These are phyloP conservation scores for Aspergillus conjunctus DNA, from an alignment of 495 filamentous ascomycete genomes.

Conservation along the genomic window DNA sequence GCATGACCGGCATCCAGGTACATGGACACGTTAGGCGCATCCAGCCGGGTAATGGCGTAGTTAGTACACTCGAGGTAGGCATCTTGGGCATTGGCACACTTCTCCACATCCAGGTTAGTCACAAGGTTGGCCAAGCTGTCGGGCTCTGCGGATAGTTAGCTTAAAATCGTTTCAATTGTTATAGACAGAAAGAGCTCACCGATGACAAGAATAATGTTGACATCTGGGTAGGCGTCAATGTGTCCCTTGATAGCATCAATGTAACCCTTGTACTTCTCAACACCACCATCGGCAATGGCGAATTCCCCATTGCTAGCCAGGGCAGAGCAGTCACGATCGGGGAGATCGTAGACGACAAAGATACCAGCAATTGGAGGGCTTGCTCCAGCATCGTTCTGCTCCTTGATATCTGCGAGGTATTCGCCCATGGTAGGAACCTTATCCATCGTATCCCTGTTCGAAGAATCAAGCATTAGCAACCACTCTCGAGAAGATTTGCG, in stretches of 20 bases:
- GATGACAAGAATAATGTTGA: constrained; percentile 51
- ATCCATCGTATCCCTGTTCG: constrained; percentile 53
- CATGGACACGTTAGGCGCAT: constrained; percentile 79
- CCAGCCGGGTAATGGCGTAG: constrained; percentile 71
- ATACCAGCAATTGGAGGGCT: constrained; percentile 50
- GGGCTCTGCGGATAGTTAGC: constrained; percentile 65
- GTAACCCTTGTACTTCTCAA: constrained; percentile 69
- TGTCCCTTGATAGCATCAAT: constrained; percentile 58
- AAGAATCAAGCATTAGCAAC: neutral
- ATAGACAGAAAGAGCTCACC: constrained; percentile 49
- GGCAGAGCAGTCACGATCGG: constrained; percentile 77
- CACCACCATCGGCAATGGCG: constrained; percentile 57
- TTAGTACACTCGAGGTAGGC: constrained; percentile 70
- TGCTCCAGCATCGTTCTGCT: constrained; percentile 56
- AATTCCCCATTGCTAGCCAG: constrained; percentile 78
- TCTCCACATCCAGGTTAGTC: constrained; percentile 65
- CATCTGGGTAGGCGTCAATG: constrained; percentile 34
- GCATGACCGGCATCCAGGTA: constrained; percentile 73
- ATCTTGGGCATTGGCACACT: constrained; percentile 63
- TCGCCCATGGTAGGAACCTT: constrained; percentile 62
- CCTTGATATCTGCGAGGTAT: constrained; percentile 56
- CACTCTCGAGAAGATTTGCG: neutral
- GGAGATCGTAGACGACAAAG: constrained; percentile 76
- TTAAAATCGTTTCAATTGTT: neutral
- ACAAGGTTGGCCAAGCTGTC: constrained; percentile 81